Base-by-base conservation (phyloP, 139 green algal genomes). In the Nannochloris sp. region DNA sequence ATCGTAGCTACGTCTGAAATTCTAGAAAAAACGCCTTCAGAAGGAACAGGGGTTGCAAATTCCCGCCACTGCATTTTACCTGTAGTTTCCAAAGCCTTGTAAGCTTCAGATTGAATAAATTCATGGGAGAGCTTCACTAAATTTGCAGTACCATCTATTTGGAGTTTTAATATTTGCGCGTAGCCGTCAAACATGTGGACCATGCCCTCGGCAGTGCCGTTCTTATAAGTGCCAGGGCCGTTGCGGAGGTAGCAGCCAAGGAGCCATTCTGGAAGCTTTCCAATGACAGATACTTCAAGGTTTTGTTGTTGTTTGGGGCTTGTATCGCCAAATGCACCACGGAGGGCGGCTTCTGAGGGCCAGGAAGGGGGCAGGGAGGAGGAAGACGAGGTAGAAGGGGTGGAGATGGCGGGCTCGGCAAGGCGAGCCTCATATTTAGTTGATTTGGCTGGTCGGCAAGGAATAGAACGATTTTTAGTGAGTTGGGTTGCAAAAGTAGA, bases 151-250 rank as follows among this genome's bases (percentile, higher is more conserved):
- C 72, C 71, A 7, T 60, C 2, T 25, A 90, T 54, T 4, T 71
- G 29, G 15, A 89, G 70, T 53, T 84, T 81, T 36, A 55, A 31
- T 27, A 94, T 45, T 58, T 83, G 71, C 29, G 61, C 82, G 54
- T 82, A 90, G 6, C 86, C 87, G 24, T 94, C 87, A 71, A 94
- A 94, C 70, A 93, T 57, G 69, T 94, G 86, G 24, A 60, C 3
- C 23, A 47, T 65, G 0, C 36, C 57, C 15, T 34, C 36, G 9
- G 15, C 37, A n/a, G 48, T 55, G 4, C 30, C 48, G 19, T 38
- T 53, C 12, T 42, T 35, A 56, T 55, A 58, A 7, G 25, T 56
- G 0, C 81, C 83, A 3, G 77, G 74, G 19, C 83, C 83, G 47
- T 89, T 89, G 34, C 73, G 33, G 6, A 88, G n/a, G 45, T 85